Conservation (phyloP, 805 yeast genomes). For the Metschnikowia corniflorae region DNA sequence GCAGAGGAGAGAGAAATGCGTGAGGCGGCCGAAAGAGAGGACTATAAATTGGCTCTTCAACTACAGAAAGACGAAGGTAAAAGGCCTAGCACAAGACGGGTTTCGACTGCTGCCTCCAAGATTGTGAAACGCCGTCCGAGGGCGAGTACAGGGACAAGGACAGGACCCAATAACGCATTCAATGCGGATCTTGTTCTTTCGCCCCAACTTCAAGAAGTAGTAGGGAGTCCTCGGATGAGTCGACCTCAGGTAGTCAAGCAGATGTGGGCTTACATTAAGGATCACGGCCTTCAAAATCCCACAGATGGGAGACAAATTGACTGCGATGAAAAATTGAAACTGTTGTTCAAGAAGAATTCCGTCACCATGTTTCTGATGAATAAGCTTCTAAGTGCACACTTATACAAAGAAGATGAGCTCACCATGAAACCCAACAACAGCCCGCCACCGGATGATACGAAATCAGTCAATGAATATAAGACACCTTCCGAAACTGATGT, state of each 20-base stretch:
- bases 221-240: constrained; percentile 44
- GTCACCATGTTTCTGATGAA: constrained; percentile 58
- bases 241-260: constrained; percentile 69
- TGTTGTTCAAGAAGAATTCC: constrained; percentile 55
- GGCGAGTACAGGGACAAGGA: constrained; percentile 1
- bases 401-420: constrained; percentile 25
- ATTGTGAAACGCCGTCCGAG: constrained; percentile 12
- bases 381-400: constrained; percentile 50
- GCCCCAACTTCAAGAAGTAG: constrained; percentile 46
- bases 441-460: no score
- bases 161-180: constrained; percentile 33
- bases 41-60: constrained; percentile 50
- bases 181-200: constrained; percentile 48
- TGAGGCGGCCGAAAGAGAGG: constrained; percentile 39
- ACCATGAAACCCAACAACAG: not conserved
- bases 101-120: constrained; percentile 7
- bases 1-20: constrained; percentile 32
- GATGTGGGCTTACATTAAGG: constrained; percentile 70
- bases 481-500: not conserved
- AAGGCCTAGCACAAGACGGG: constrained; percentile 15
- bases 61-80: constrained; percentile 33
- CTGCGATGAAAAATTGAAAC: constrained; percentile 56
- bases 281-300: constrained; percentile 61
- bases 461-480: not conserved
- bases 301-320: constrained; percentile 59